These are phyloP conservation scores for Prunus kanzakura DNA, from an alignment of 306 rosid species.

Conservation along the genomic window DNA sequence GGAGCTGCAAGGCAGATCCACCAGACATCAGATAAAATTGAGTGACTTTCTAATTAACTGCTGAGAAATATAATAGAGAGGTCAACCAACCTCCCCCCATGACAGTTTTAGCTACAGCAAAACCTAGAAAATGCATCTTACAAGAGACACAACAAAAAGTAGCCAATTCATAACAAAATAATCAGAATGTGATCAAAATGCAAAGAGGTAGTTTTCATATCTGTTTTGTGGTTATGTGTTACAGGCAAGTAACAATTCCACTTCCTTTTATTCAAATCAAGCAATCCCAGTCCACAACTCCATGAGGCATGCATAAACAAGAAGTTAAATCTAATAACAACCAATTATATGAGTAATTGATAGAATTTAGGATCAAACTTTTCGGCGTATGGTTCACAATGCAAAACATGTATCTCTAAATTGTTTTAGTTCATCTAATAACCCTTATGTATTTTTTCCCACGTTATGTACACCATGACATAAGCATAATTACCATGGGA, in stretches of 20 bases:
- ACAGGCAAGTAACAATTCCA: neutral
- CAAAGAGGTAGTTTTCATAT: neutral
- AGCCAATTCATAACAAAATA: too few species aligned
- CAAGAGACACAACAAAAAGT: neutral
- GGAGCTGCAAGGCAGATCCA: slow-evolving; percentile 55
- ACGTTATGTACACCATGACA: neutral
- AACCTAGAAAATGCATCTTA: neutral
- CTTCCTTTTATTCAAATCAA: neutral
- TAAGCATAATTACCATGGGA: neutral
- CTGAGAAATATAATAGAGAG: neutral
- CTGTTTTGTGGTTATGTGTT: neutral
- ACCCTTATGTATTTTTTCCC: too few species aligned
- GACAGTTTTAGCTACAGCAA: too few species aligned
- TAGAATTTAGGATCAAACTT: too few species aligned
- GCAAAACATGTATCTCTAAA: too few species aligned
- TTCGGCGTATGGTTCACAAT: too few species aligned
- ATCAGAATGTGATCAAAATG: neutral
- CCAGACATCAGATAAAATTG: neutral
- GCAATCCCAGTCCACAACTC: neutral
- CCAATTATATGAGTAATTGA: neutral
- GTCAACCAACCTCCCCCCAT: neutral
- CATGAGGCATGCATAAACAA: neutral
- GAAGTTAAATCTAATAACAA: neutral
- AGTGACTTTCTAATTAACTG: neutral
- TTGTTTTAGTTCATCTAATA: too few species aligned